Conservation (phyloP, 768 basidiomycete genomes). For the Ramaria sp. region DNA sequence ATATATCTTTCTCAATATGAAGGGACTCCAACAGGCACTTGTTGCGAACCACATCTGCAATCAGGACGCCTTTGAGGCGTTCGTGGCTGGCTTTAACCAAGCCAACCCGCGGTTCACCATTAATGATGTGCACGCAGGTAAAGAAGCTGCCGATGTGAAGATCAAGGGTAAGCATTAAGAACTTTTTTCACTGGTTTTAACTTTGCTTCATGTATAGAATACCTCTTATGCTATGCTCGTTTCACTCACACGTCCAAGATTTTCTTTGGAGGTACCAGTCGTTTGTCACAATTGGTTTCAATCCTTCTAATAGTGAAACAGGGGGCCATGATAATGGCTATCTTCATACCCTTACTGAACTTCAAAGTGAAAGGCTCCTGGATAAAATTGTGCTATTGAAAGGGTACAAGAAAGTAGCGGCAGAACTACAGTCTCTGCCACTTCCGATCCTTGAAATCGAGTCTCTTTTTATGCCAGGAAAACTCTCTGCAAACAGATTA, state of each 20-base stretch:
- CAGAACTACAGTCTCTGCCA: constrained; percentile 35
- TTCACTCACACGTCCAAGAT: constrained; percentile 67
- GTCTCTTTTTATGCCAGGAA: constrained; percentile 31
- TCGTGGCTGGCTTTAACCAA: constrained; percentile 60
- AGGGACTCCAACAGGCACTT: constrained; percentile 7
- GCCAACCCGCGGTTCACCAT: constrained; percentile 56
- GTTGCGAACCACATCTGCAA: constrained; percentile 11
- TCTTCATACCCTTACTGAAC: constrained; percentile 37
- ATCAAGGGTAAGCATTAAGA: constrained; percentile 44
- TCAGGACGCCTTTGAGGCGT: constrained; percentile 45
- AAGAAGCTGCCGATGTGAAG: constrained; percentile 69
- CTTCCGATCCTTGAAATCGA: constrained; percentile 45
- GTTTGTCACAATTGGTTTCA: neutral
- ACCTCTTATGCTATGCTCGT: constrained; percentile 64
- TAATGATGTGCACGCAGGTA: constrained; percentile 58
- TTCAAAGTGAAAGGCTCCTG: constrained; percentile 51
- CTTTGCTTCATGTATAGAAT: neutral
- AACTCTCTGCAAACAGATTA: constrained; percentile 7
- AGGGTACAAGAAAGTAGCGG: constrained; percentile 29
- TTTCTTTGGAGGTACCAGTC: constrained; percentile 53
- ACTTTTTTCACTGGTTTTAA: neutral
- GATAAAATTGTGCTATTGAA: constrained; percentile 58
- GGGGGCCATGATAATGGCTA: constrained; percentile 50
- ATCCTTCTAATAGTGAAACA: constrained; percentile 15
- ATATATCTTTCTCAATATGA: constrained; percentile 9